These are phyloP conservation scores for Ogataea corticis DNA, from an alignment of 805 yeast species.

Conservation along the genomic window DNA sequence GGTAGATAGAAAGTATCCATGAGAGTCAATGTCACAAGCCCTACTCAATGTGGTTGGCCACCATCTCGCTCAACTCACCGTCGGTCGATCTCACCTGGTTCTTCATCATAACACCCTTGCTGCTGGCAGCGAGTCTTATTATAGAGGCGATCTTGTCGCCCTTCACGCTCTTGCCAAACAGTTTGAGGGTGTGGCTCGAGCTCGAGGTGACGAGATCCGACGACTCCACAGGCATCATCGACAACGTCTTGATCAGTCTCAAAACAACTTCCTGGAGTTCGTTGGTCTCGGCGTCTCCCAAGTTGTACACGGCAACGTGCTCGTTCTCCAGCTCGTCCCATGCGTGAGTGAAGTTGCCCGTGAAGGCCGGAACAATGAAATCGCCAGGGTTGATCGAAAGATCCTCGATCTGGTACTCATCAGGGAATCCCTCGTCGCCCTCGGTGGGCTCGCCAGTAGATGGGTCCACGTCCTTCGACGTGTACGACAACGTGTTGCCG, in stretches of 20 bases:
- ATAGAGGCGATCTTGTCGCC: constrained; percentile 53
- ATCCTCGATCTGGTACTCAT: constrained; percentile 89
- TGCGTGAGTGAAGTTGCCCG: constrained; percentile 69
- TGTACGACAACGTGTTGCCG: constrained; percentile 68
- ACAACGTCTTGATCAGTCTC: constrained; percentile 52
- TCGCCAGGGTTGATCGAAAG: constrained; percentile 77
- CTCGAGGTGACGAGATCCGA: constrained; percentile 61
- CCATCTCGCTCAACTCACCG: constrained; percentile 47
- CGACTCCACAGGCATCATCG: constrained; percentile 74
- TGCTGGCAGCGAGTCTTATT: constrained; percentile 50
- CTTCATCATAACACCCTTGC: constrained; percentile 53
- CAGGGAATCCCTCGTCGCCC: constrained; percentile 83
- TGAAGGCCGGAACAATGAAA: constrained; percentile 72
- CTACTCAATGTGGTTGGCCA: constrained; percentile 50
- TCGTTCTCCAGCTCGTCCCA: constrained; percentile 75
- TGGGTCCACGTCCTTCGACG: constrained; percentile 77
- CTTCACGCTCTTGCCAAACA: constrained; percentile 75
- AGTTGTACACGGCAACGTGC: constrained; percentile 63
- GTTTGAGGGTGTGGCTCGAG: constrained; percentile 69
- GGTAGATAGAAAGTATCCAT: not conserved
- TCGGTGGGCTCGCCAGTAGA: constrained; percentile 65
- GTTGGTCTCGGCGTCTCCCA: constrained; percentile 43
- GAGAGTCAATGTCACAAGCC: not conserved
- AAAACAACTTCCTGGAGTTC: constrained; percentile 57
- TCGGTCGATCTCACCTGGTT: constrained; percentile 60